phyloP scores from a whole-genome alignment of 225 moss, liverwort and hornwort genomes.

The Straminergon stramineum region DNA sequence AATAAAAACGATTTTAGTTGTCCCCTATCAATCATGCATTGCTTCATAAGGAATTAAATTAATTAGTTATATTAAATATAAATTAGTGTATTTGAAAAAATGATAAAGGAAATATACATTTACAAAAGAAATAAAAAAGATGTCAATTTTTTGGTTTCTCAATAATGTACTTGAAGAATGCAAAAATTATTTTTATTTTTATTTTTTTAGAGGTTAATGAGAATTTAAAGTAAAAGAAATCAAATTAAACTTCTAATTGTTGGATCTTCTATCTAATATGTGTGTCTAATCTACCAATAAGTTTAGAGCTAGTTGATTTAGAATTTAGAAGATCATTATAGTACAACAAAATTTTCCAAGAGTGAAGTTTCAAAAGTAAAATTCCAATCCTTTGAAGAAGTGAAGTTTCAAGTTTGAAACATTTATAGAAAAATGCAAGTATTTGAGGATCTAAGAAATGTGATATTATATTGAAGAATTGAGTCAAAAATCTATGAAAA shows the following conservation, averaged over 20 bases:
- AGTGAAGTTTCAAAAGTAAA: neutral
- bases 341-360: fast-evolving
- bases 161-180: fast-evolving
- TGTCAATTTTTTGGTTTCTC: neutral
- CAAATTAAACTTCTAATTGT: neutral
- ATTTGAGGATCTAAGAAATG: neutral
- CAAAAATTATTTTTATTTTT: too few species aligned
- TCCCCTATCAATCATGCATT: neutral
- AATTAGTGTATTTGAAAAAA: neutral
- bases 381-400: fast-evolving
- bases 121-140: neutral
- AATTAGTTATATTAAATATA: neutral
- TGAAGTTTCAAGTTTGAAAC: neutral
- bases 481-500: neutral
- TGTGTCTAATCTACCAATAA: neutral
- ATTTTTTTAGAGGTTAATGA: neutral
- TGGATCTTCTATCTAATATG: neutral
- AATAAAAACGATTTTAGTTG: neutral
- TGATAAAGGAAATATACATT: neutral
- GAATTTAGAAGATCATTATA: neutral
- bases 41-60: fast-evolving
- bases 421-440: neutral
- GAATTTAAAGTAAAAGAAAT: neutral
- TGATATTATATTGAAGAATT: neutral
- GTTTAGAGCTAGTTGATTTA: fast-evolving